Evolutionary conservation across 495 filamentous ascomycete genomes (phyloP), one percentile per base, ranked within the genome.

Genomic region (Chaetomidium leptoderma): DNA sequence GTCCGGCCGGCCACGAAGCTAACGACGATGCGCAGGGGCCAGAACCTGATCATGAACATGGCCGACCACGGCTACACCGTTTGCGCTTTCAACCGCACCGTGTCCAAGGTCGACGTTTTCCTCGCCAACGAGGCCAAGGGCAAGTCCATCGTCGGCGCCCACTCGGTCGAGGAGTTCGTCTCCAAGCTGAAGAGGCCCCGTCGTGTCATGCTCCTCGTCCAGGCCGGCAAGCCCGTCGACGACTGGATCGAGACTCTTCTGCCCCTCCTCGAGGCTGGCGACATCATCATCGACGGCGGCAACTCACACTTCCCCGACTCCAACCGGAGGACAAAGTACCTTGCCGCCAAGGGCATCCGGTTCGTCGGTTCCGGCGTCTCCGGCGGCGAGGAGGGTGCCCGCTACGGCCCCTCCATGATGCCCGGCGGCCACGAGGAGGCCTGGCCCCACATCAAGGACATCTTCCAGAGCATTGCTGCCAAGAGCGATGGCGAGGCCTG

Each of bases 261-360:
- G 45, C 91, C 91, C 50, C 86, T 88, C 72, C 80, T 92, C 50
- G 90, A 95, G 75, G 74, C 85, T 73, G 93, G 92, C 61, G 93
- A 98, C 76, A 95, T 98, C 81, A 93, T 98, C 79, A 97, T 98
- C 68, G 93, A 98, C 70, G 93, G 93, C 74, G 93, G 93, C 63
- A 98, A 98, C 85, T 97, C 95, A 47, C 93, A 98, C 79, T 98
- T 87, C 85, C 93, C 93, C 69, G 93, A 98, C 79, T 90, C 87
- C 81, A 98, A 96, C 84, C 91, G 93, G 77, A 89, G 93, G 68
- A 89, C 89, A 66, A 79, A 87, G 72, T 92, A 95, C 75, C 83
- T 98, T 47, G 72, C 76, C 23, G 69, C 70, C 68, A 98, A 98
- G 86, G 86, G 89, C 61, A 90, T 98, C 75, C 87, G 88, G 66